Evolutionary conservation across 2,329 filamentous ascomycete genomes (phyloP), one percentile per base, ranked within the genome.

Genomic region (Fusarium sp.): DNA sequence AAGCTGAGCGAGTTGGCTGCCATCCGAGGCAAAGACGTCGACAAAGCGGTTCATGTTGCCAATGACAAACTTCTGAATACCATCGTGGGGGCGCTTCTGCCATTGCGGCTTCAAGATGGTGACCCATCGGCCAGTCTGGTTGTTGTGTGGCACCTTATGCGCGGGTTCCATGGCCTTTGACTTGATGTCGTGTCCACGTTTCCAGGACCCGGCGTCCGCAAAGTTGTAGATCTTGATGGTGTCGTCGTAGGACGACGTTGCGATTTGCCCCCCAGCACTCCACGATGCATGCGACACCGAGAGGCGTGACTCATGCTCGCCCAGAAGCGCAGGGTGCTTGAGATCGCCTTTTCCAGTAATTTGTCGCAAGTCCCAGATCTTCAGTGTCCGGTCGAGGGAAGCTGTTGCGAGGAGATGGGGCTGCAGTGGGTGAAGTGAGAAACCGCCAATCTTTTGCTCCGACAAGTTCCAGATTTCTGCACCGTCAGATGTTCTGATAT

Each of bases 1-100:
- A 1, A 97, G 83, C 82, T 98, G 96, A 0, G 94, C 96, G 5
- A 99, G 85, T 81, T 98, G 96, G 78, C 95, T 92, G 0, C 97
- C 97, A 58, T 93, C 90, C 0, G 91, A 88, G 1, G 93, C 93
- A 81, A 93, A 99, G 1, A 99, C 89, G 79, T 99, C 97, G 2
- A 98, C 94, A 77, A 98, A 98, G 2, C 97, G 91, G 80, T 97
- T 98, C 97, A 98, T 98, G 77, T 98, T 99, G 1, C 94, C 97
- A 66, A 99, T 96, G 27, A 91, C 94, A 78, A 99, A 95, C 70
- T 96, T 95, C 72, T 97, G 92, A 6, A 97, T 91, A 9, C 92
- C 92, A 68, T 97, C 94, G 37, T 88, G 85, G 0, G 97, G 96
- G 54, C 90, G 88, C 35, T 90, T 86, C 82, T 99, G 97, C 97